Conservation (phyloP, 108 stramenopile species). For the Schizochytrium sp. region DNA sequence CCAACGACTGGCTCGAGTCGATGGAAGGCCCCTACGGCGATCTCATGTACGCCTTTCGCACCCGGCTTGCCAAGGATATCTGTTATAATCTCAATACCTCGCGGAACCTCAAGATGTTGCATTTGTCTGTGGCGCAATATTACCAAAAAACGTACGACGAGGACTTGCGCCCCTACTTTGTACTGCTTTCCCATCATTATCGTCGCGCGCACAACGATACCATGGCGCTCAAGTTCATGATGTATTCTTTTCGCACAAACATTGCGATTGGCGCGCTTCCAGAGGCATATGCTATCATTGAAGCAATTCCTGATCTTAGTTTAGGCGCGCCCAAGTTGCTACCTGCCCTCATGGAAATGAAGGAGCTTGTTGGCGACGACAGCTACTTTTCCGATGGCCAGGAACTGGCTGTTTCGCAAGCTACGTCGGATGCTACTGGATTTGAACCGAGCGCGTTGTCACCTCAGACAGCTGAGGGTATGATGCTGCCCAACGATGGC, state of each 20-base stretch:
- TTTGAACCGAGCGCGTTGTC: too few relatives aligned
- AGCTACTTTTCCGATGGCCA: neutral
- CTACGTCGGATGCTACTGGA: too few relatives aligned
- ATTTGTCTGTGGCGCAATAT: neutral
- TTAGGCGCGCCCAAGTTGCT: neutral
- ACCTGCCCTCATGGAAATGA: neutral
- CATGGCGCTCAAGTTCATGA: slow-evolving; percentile 13
- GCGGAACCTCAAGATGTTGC: neutral
- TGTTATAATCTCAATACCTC: slow-evolving; percentile 8
- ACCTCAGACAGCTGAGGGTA: too few relatives aligned
- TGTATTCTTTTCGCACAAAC: neutral
- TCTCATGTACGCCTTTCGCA: neutral
- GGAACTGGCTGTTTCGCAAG: too few relatives aligned
- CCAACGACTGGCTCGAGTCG: neutral
- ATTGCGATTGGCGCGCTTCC: neutral
- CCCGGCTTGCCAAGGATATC: neutral
- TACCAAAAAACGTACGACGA: slow-evolving; percentile 9
- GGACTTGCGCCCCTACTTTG: slow-evolving; percentile 9
- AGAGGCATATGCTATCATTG: neutral
- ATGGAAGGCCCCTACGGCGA: neutral
- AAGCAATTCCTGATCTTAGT: neutral
- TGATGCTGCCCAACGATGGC: too few relatives aligned
- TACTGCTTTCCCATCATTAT: neutral
- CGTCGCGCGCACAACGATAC: neutral
- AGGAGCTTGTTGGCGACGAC: neutral